Base-by-base conservation (phyloP, 306 rosid genomes). In the Quillaja saponaria region DNA sequence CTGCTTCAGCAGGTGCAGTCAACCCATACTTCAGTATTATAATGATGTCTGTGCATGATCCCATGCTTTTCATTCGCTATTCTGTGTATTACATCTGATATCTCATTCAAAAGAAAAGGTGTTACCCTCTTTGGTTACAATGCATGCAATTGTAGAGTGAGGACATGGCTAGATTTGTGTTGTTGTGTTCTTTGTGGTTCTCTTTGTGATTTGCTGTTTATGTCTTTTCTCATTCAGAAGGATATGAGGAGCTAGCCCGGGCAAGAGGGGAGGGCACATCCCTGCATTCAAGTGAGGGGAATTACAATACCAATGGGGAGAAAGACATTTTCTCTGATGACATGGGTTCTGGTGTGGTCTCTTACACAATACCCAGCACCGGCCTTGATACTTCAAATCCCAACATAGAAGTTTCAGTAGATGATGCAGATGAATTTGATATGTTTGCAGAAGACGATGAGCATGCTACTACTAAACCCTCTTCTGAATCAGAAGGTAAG, bases 381-480 rank as follows among this genome's bases (percentile, higher is more conserved):
- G 71, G 75, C 50, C 19, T 9, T n/a, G 62, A 55, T 49, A 53
- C 71, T 33, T 71, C 81, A 44, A 55, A 69, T 50, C 64, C 67
- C 45, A 68, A 52, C 58, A 63, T 41, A 11, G 89, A 80, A 68
- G 72, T 51, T 64, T 61, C 81, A 35, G 71, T 74, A 64, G 60
- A 48, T 46, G 90, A 64, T 34, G 75, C 75, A 16, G 95, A 76
- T 59, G 82, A 77, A 2, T 88, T 13, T 69, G 96, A 89, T 78
- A 89, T 89, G 82, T 89, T 89, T 71, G 96, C 75, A 1, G 88
- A 83, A n/a, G 96, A 85, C 49, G 90, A 84, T 51, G 88, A 74
- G 49, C 57, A 16, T 46, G 67, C 69, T 60, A 76, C 72, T 34
- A 55, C 74, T 52, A 72, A 84, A 45, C 61, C 82, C 38, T 49